Conservation (phyloP, 2,329 filamentous ascomycete genomes). For the Neofusicoccum sp. region DNA sequence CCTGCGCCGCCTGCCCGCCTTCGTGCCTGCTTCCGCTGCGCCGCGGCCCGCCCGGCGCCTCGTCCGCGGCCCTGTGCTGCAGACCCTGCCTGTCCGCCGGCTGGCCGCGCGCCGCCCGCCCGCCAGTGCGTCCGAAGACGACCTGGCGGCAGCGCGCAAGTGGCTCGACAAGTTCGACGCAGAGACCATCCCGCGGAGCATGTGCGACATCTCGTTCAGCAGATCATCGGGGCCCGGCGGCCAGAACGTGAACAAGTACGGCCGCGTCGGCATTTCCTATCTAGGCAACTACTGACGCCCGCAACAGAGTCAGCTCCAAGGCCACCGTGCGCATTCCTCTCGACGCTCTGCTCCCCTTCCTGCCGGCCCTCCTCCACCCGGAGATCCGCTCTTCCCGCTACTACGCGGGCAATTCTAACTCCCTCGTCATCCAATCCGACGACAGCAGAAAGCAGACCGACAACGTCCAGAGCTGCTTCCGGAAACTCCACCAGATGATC, state of each 20-base stretch:
- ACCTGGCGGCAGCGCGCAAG: constrained; percentile 47
- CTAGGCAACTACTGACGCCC: constrained; percentile 9
- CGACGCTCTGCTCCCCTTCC: constrained; percentile 50
- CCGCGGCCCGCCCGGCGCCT: background rate
- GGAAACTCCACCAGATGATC: constrained; percentile 57
- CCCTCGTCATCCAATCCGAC: constrained; percentile 62
- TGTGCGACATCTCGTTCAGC: constrained; percentile 61
- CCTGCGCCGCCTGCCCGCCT: background rate
- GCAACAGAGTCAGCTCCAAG: constrained; percentile 62
- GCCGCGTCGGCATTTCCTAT: constrained; percentile 22
- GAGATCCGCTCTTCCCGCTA: constrained; percentile 55
- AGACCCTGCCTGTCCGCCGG: background rate
- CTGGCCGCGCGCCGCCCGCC: background rate
- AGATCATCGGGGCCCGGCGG: constrained; percentile 64
- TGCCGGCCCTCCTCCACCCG: constrained; percentile 55
- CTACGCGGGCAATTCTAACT: constrained; percentile 51
- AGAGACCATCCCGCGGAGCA: constrained; percentile 54
- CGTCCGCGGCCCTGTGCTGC: background rate
- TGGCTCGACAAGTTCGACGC: constrained; percentile 57
- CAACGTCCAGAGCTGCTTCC: constrained; percentile 60
- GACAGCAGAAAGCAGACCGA: constrained; percentile 61
- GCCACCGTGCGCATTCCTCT: constrained; percentile 60
- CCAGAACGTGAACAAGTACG: constrained; percentile 68
- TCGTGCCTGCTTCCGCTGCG: background rate
- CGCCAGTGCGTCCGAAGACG: constrained; percentile 25